Evolutionary conservation across 495 filamentous ascomycete genomes (phyloP), one percentile per base, ranked within the genome.

Genomic region (Glonium stellatum): DNA sequence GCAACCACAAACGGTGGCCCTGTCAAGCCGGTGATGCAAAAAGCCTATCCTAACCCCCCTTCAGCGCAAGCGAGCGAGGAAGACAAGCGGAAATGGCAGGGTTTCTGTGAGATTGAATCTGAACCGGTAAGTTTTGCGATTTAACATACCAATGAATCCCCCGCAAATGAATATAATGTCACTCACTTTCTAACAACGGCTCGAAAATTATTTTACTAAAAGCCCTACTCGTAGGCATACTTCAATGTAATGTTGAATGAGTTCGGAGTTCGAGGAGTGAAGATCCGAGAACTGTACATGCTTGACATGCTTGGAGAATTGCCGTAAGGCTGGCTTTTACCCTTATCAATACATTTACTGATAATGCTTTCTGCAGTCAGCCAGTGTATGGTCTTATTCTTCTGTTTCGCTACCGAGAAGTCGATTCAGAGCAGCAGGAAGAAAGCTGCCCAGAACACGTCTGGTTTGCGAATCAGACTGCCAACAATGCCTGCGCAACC

Each of bases 381-480:
- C 90, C 89, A 22, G 80, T 90, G 11, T 84, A 90, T 64, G 90
- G 91, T 3, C 71, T 96, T 13, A 84, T 97, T 25, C 95, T 96
- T 61, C 80, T 95, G 5, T 92, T 87, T 66, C 81, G 85, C 59
- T 89, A 84, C 73, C 75, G 81, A 46, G 77, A 82, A 59, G 80
- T 86, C 60, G 80, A 86, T 61, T 67, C 74, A 6, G 73, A 80
- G 1, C 79, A 81, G 55, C 76, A 84, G 61, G 80, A 82, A 64
- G 70, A 76, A 11, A 78, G 67, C 42, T 88, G 85, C 60, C 86
- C 88, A 0, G 75, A 84, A 18, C 77, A 84, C 5, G 72, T 96
- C 31, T 98, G 93, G 93, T 97, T 97, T 73, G 90, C 90, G 13
- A 97, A 96, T 66, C 93, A 97, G 87, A 89, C 88, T 0, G 83